Conservation (phyloP, 2,329 filamentous ascomycete species). For the Emydomyces testavorans region DNA sequence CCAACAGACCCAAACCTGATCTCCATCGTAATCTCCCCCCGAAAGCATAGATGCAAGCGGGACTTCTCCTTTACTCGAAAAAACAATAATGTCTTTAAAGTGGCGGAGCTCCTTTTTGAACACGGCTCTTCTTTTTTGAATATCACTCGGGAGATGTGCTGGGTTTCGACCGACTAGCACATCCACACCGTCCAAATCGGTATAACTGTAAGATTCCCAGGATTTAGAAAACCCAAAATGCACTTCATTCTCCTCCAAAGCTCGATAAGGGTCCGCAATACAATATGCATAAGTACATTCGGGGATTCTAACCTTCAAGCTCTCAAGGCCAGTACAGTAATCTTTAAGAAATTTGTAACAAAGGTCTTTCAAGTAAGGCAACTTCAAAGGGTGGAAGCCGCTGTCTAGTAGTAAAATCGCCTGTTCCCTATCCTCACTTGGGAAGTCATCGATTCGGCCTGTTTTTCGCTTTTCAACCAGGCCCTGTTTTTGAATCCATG, state of each 20-base stretch:
- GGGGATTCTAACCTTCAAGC: conserved; percentile 39
- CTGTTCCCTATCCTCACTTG: conserved; percentile 25
- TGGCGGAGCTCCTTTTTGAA: conserved; percentile 42
- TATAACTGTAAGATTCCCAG: conserved; percentile 33
- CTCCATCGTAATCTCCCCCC: conserved; percentile 55
- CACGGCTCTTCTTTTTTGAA: conserved; percentile 44
- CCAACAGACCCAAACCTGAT: conserved; percentile 51
- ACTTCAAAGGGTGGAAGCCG: conserved; percentile 38
- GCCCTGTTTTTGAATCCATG: conserved; percentile 18
- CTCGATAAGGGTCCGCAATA: conserved; percentile 44
- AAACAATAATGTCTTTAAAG: conserved; percentile 48
- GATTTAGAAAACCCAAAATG: conserved; percentile 44
- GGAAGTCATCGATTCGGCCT: conserved; percentile 29
- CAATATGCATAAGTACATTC: conserved; percentile 46
- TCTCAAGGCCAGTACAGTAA: conserved; percentile 36
- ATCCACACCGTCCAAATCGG: conserved; percentile 38
- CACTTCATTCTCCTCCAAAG: conserved; percentile 44
- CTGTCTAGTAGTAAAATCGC: conserved; percentile 32
- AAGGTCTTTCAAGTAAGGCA: conserved; percentile 32
- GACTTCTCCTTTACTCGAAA: conserved; percentile 41
- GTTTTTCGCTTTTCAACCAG: conserved; percentile 3
- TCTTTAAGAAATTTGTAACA: conserved; percentile 31
- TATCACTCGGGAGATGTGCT: conserved; percentile 46
- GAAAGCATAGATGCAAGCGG: conserved; percentile 50
- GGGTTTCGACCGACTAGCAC: conserved; percentile 48